phyloP scores from a whole-genome alignment of 78 protist species.

The Tieghemostelium lacteum region DNA sequence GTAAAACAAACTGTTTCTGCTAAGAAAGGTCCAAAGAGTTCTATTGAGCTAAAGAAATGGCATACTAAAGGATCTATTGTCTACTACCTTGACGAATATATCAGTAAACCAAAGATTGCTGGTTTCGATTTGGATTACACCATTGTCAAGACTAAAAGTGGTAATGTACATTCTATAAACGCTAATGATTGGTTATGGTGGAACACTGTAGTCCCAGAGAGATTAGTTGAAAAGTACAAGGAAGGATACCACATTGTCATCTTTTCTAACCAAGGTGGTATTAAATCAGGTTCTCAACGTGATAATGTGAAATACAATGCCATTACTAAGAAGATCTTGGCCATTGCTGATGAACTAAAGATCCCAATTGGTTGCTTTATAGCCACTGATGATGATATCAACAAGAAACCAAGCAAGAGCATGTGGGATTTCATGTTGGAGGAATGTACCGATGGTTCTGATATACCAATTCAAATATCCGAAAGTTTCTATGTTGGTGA shows the following conservation, averaged over 20 bases:
- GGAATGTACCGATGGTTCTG: slow-evolving; percentile 20
- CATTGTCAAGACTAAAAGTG: slow-evolving; percentile 34
- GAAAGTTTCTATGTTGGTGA: slow-evolving; percentile 85
- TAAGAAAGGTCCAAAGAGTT: neutral
- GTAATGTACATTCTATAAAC: slow-evolving; percentile 20
- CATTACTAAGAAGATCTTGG: slow-evolving; percentile 14
- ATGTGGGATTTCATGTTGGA: slow-evolving; percentile 53
- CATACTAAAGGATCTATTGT: neutral
- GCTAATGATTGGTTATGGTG: slow-evolving; percentile 75
- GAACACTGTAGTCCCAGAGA: neutral
- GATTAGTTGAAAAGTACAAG: neutral
- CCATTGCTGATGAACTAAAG: neutral
- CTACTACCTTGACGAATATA: neutral
- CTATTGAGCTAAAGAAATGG: slow-evolving; percentile 1
- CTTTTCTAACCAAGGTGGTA: slow-evolving; percentile 44
- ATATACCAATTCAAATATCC: neutral
- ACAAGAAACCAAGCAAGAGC: slow-evolving; percentile 9
- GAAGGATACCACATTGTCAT: slow-evolving; percentile 51
- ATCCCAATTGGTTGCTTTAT: slow-evolving; percentile 19
- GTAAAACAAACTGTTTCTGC: neutral
- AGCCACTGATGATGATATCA: slow-evolving; percentile 21
- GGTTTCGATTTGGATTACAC: slow-evolving; percentile 82
- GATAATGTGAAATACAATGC: neutral
- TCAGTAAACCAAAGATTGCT: neutral
- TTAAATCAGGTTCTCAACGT: neutral